Evolutionary conservation across 129 eudicot genomes (phyloP).

Genomic region (Artemisia argyi): DNA sequence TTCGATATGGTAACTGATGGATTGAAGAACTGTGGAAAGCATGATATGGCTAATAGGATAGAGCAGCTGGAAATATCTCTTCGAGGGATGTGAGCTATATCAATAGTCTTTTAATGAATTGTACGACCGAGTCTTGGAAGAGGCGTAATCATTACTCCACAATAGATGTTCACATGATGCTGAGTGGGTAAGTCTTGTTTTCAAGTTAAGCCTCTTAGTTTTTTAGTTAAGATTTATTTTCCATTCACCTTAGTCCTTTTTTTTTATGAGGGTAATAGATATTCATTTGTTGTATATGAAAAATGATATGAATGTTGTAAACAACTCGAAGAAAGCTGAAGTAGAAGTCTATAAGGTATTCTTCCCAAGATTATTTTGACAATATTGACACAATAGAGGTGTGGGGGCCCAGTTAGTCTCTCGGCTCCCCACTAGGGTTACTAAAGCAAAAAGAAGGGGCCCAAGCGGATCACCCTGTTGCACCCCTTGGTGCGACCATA

Average conservation of each 20-base stretch:
- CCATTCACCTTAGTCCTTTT: not conserved
- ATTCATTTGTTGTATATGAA: not conserved
- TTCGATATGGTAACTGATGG: slow-evolving; percentile 99
- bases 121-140: slow-evolving; percentile 4
- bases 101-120: slow-evolving; percentile 11
- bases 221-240: not conserved
- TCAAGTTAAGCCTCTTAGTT: not conserved
- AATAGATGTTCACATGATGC: not conserved
- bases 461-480: no score
- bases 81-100: slow-evolving; percentile 50
- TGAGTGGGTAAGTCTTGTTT: not conserved
- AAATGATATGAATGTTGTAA: no score
- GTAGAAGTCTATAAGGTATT: no score
- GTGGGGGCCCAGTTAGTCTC: no score
- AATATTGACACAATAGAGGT: no score
- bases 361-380: no score
- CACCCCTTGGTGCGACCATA: no score
- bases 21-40: slow-evolving; percentile 86
- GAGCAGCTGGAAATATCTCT: slow-evolving; percentile 89
- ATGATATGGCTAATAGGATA: slow-evolving; percentile 83
- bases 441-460: no score
- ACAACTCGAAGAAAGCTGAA: no score
- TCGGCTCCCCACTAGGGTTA: no score
- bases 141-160: not conserved
- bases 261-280: not conserved